A percentile compares a stretch with the other conserved stretches of the same genome.
phyloP scores from a whole-genome alignment of 768 basidiomycete species.

The Calvatia gigantea region DNA sequence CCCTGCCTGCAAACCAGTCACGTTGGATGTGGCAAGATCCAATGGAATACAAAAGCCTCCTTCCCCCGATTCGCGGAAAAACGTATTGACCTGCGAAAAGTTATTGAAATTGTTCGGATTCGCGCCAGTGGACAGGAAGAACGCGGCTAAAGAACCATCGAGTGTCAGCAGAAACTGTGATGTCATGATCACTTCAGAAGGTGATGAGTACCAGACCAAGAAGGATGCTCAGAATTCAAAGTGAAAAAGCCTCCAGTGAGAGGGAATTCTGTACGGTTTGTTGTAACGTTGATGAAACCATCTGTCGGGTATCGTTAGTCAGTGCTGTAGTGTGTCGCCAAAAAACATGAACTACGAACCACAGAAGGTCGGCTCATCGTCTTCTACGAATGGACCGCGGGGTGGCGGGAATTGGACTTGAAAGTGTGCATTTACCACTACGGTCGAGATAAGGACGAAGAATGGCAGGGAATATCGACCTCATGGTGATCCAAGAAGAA shows the following conservation, averaged over 20 bases:
- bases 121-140: conserved; percentile 51
- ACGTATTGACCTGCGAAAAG: conserved; percentile 45
- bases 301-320: conserved; percentile 33
- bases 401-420: conserved; percentile 67
- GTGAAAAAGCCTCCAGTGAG: conserved; percentile 57
- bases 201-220: conserved; percentile 44
- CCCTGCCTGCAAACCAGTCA: conserved; percentile 50
- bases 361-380: conserved; percentile 57
- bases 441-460: conserved; percentile 20
- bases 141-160: conserved; percentile 37
- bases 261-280: conserved; percentile 66
- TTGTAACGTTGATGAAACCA: conserved; percentile 50
- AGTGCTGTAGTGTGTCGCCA: neutral
- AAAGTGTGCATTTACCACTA: conserved; percentile 68
- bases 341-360: conserved; percentile 38
- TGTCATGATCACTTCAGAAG: neutral
- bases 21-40: conserved; percentile 40
- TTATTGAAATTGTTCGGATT: conserved; percentile 60
- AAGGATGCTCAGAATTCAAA: conserved; percentile 55
- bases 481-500: neutral
- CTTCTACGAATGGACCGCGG: conserved; percentile 63
- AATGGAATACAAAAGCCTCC: conserved; percentile 67
- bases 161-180: conserved; percentile 10
- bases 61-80: conserved; percentile 39
- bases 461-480: conserved; percentile 32